Evolutionary conservation across 805 yeast genomes (phyloP).

Genomic region (Candida awuae): DNA sequence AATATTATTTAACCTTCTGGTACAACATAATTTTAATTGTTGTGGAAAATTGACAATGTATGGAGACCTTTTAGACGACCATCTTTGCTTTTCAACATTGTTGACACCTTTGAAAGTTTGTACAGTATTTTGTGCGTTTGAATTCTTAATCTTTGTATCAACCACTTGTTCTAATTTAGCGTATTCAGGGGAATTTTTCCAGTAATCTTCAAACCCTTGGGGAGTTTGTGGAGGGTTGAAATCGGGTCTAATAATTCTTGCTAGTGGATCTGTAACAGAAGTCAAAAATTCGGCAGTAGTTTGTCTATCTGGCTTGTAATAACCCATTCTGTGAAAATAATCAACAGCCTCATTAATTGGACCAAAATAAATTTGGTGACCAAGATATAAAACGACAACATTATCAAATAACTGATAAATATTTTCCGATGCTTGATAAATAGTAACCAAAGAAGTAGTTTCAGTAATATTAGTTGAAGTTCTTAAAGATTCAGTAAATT

Average conservation of each 20-base stretch:
- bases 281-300: slow-evolving; percentile 64
- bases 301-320: slow-evolving; percentile 55
- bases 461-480: too few relatives aligned
- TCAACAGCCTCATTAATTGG: slow-evolving; percentile 45
- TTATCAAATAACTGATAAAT: too few relatives aligned
- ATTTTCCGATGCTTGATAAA: too few relatives aligned
- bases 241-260: slow-evolving; percentile 44
- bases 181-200: slow-evolving; percentile 52
- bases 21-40: slow-evolving; percentile 44
- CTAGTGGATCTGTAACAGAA: slow-evolving; percentile 58
- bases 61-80: slow-evolving; percentile 30
- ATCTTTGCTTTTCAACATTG: slow-evolving; percentile 31
- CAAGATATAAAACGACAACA: too few relatives aligned
- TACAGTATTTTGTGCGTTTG: slow-evolving; percentile 33
- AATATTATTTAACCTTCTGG: slow-evolving; percentile 51
- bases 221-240: slow-evolving; percentile 49
- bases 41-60: slow-evolving; percentile 35
- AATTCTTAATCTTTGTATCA: slow-evolving; percentile 32
- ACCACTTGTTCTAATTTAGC: slow-evolving; percentile 30
- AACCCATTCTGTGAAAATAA: slow-evolving; percentile 58
- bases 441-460: too few relatives aligned
- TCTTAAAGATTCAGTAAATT: too few relatives aligned
- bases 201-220: slow-evolving; percentile 48
- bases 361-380: too few relatives aligned
- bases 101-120: slow-evolving; percentile 37